Percentiles rank a stretch among this genome's conserved stretches.
Evolutionary conservation across 371 early-diverging fungal genomes (phyloP).

Genomic region (Syncephalastrum contaminatum): DNA sequence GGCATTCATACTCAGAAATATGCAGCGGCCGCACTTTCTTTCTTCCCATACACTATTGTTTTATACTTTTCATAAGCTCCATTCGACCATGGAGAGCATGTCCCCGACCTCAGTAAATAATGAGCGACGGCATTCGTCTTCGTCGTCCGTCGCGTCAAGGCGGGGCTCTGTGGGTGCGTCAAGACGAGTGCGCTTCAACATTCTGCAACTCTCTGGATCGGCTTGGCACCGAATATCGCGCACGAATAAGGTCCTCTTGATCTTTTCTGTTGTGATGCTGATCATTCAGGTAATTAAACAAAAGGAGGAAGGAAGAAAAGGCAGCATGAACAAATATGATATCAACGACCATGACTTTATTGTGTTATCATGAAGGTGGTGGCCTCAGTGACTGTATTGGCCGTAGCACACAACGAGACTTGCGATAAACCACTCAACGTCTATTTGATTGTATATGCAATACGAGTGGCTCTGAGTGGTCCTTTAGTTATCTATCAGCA

Average conservation of each 20-base stretch:
- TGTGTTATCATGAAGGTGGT: constrained; percentile 19
- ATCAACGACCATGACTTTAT: not conserved
- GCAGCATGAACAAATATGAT: not conserved
- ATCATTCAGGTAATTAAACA: constrained; percentile 18
- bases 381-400: constrained; percentile 20
- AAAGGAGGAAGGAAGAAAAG: not conserved
- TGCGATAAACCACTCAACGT: constrained; percentile 42
- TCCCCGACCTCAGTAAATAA: too few relatives aligned
- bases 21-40: too few relatives aligned
- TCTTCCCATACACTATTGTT: too few relatives aligned
- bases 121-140: too few relatives aligned
- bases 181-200: too few relatives aligned
- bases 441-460: constrained; percentile 36
- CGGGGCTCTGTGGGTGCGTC: too few relatives aligned
- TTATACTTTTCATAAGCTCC: too few relatives aligned
- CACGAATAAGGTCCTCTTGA: constrained; percentile 11
- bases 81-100: too few relatives aligned
- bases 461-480: constrained; percentile 31
- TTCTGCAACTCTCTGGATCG: not conserved
- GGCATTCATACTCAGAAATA: too few relatives aligned
- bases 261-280: constrained; percentile 3
- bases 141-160: too few relatives aligned
- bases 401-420: constrained; percentile 19
- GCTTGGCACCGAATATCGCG: constrained; percentile 26
- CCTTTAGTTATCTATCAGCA: constrained; percentile 41